Base-by-base conservation (phyloP, 192 early-diverging fungal species). In the Allomyces arbusculus region DNA sequence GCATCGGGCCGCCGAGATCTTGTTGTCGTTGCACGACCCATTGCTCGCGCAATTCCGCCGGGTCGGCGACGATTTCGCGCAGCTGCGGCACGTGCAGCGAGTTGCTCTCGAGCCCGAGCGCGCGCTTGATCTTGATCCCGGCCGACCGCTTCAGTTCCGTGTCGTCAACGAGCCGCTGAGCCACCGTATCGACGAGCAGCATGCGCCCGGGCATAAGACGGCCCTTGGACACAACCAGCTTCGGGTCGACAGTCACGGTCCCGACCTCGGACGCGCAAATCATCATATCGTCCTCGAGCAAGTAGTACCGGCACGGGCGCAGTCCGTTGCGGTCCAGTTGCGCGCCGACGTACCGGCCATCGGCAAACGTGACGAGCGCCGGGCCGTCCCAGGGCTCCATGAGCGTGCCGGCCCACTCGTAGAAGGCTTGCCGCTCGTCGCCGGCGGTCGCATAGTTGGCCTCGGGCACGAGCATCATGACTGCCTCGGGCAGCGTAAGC, bases 381-480 rank as follows among this genome's bases (percentile, higher is more conserved):
- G 95, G 95, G 23, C 95, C 95, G 73, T 98, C 95, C 86, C 92
- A 98, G 19, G 93, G 89, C 75, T 98, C 95, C 93, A 96, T 96
- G 55, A 98, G 74, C 75, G 86, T 90, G 33, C 94, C 89, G 63
- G 92, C 91, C 95, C 95, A 98, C 74, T 91, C 86, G 76, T 98
- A 96, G 77, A 95, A 98, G 20, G 90, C 87, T 55, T 86, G 82
- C 79, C 92, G 92, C 58, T 88, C 88, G 0, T 72, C 71, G 14
- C 86, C 80, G 64, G 86, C 86, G 85, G 93, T 92, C 64, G 75
- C 73, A 45, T 79, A 75, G 72, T 93, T 89, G 9, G 95, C 93
- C 74, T 98, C 95, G 55, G 95, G 95, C 74, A 96, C 86, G 94
- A 98, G 94, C 77, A 96, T 88, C 91, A 96, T 96, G 64, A 98